These are phyloP conservation scores for Tilletiopsis washingtonensis DNA, from an alignment of 1,284 basidiomycete genomes.

Conservation along the genomic window DNA sequence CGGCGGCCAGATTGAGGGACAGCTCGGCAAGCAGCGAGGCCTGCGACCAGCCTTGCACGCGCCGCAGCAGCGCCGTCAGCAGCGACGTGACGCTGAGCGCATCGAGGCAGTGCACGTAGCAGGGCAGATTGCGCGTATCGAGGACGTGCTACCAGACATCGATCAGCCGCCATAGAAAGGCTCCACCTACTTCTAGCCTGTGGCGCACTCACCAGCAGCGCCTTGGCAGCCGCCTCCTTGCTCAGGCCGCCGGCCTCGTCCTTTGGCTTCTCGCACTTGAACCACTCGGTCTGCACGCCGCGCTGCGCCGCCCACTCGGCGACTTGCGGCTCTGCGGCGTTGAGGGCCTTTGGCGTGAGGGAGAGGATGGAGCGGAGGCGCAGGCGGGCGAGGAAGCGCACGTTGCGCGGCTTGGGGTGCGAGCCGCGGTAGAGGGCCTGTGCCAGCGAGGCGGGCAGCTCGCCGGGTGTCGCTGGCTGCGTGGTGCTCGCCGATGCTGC, in stretches of 20 bases:
- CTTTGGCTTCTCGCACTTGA: constrained; percentile 42
- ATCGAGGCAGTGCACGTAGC: constrained; percentile 45
- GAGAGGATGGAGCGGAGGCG: constrained; percentile 38
- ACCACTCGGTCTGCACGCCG: constrained; percentile 25
- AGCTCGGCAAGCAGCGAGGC: constrained; percentile 29
- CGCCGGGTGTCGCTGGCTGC: background rate
- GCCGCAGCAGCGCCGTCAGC: constrained; percentile 37
- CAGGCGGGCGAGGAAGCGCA: constrained; percentile 36
- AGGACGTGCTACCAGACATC: constrained; percentile 14
- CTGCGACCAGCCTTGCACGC: constrained; percentile 38
- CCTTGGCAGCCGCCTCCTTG: constrained; percentile 31
- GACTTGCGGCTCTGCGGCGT: constrained; percentile 18
- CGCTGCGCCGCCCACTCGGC: constrained; percentile 19
- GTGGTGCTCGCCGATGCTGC: background rate
- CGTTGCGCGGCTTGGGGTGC: constrained; percentile 38
- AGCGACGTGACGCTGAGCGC: constrained; percentile 38
- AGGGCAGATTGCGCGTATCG: constrained; percentile 32
- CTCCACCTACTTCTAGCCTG: background rate
- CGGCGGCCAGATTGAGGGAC: constrained; percentile 1
- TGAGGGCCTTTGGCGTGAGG: constrained; percentile 41
- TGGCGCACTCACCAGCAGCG: constrained; percentile 14
- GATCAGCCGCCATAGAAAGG: background rate
- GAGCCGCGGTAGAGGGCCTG: constrained; percentile 42
- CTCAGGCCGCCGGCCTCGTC: constrained; percentile 40
- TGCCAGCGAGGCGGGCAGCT: constrained; percentile 6